A percentile compares a stretch with the other conserved stretches of the same genome.
phyloP scores from a whole-genome alignment of 176 grass and related monocot species.

The Melocanna baccifera region DNA sequence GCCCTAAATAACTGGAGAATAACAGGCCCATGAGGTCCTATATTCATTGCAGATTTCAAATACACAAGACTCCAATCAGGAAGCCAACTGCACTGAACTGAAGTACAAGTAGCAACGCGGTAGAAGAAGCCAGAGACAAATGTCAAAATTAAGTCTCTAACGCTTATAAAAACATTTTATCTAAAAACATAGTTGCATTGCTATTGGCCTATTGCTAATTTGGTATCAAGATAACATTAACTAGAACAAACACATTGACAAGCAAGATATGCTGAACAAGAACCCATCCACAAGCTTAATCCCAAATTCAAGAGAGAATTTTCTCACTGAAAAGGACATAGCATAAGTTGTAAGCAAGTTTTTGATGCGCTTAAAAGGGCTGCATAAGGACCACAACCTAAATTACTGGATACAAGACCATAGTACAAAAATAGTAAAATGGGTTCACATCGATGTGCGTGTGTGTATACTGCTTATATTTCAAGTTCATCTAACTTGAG shows the following conservation, averaged over 20 bases:
- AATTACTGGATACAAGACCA: not conserved
- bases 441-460: not conserved
- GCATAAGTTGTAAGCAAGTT: not conserved
- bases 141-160: not conserved
- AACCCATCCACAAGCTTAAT: conserved; percentile 56
- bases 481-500: not conserved
- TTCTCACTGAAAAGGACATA: conserved; percentile 13
- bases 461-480: not conserved
- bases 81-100: not conserved
- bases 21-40: not conserved
- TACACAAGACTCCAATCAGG: not conserved
- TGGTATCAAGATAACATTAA: not conserved
- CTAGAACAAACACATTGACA: not conserved
- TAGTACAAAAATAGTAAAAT: not conserved
- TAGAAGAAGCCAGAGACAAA: not conserved
- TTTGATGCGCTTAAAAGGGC: not conserved
- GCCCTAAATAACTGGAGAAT: not conserved
- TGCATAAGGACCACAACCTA: not conserved
- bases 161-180: not conserved
- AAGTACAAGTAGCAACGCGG: not conserved
- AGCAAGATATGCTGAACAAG: not conserved
- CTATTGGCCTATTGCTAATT: not conserved
- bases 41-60: not conserved
- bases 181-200: not conserved
- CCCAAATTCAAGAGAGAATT: conserved; percentile 25